These are phyloP conservation scores for Wickerhamomyces kurtzmanii DNA, from an alignment of 805 yeast species.

Conservation along the genomic window DNA sequence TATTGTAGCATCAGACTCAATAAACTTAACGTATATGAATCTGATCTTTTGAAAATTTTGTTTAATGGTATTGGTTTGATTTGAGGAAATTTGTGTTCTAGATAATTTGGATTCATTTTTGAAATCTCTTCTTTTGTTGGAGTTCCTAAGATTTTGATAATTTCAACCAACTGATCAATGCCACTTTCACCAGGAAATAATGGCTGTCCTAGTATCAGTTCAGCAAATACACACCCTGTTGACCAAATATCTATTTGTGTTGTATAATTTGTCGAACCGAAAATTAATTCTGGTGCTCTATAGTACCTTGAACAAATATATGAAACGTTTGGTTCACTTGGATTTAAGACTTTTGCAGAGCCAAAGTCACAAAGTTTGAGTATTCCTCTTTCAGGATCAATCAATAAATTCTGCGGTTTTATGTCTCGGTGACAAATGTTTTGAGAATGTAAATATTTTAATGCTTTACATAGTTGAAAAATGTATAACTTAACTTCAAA, in stretches of 20 bases:
- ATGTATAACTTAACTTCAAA: slow-evolving; percentile 83
- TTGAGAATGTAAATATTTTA: slow-evolving; percentile 71
- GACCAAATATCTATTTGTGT: slow-evolving; percentile 98
- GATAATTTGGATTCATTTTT: slow-evolving; percentile 93
- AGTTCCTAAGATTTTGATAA: slow-evolving; percentile 91
- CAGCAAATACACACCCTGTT: slow-evolving; percentile 98
- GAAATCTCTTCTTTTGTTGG: slow-evolving; percentile 88
- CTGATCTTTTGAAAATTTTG: slow-evolving; percentile 49
- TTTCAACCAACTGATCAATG: slow-evolving; percentile 93
- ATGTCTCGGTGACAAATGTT: slow-evolving; percentile 85
- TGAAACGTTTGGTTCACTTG: slow-evolving; percentile 80
- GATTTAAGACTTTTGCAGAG: slow-evolving; percentile 70
- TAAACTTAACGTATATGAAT: slow-evolving; percentile 40
- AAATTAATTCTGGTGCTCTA: slow-evolving; percentile 93
- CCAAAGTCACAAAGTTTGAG: slow-evolving; percentile 83
- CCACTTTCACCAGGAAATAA: slow-evolving; percentile 97
- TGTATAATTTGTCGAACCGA: slow-evolving; percentile 94
- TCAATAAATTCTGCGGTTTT: slow-evolving; percentile 73
- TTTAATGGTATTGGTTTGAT: slow-evolving; percentile 69
- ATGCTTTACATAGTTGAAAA: slow-evolving; percentile 65
- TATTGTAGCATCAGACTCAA: slow-evolving; percentile 51
- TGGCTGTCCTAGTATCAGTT: slow-evolving; percentile 89
- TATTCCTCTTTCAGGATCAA: slow-evolving; percentile 57
- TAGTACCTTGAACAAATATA: slow-evolving; percentile 94
- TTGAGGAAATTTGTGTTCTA: slow-evolving; percentile 93